Evolutionary conservation across 1,284 basidiomycete genomes (phyloP).

Genomic region (Naganishia cerealis): DNA sequence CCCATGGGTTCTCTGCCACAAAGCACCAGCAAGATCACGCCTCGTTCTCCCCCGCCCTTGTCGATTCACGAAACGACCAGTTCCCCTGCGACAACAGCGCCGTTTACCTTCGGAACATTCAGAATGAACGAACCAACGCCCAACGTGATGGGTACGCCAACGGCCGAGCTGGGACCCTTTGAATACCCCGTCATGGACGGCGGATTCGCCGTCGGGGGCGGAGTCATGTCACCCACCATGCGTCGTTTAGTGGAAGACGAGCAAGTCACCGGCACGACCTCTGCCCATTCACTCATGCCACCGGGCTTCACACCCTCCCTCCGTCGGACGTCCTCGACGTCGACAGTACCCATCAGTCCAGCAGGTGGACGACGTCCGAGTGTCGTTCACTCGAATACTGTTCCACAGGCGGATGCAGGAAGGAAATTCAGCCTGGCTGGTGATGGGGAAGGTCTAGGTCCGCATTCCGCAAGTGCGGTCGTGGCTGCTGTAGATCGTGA

Average conservation of each 20-base stretch:
- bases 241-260: conserved; percentile 15
- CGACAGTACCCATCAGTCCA: conserved; percentile 16
- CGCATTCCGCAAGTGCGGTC: conserved; percentile 7
- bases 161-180: conserved; percentile 28
- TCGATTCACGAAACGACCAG: neutral
- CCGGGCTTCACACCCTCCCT: conserved; percentile 10
- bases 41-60: neutral
- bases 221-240: conserved; percentile 6
- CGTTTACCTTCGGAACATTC: conserved; percentile 22
- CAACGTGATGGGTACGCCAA: conserved; percentile 21
- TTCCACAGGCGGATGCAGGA: conserved; percentile 13
- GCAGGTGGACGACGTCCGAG: conserved; percentile 19
- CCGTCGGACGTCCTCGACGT: conserved; percentile 8
- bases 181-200: conserved; percentile 25
- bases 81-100: neutral
- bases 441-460: conserved; percentile 3
- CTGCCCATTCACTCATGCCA: neutral
- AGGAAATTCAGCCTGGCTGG: conserved; percentile 11
- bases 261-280: neutral
- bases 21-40: neutral
- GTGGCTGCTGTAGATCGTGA: conserved; percentile 5
- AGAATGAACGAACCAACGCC: conserved; percentile 1
- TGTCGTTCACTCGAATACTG: conserved; percentile 25
- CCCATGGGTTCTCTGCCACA: neutral
- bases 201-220: neutral